Conservation (phyloP, 2,329 filamentous ascomycete species). For the Clarireedia paspali region DNA sequence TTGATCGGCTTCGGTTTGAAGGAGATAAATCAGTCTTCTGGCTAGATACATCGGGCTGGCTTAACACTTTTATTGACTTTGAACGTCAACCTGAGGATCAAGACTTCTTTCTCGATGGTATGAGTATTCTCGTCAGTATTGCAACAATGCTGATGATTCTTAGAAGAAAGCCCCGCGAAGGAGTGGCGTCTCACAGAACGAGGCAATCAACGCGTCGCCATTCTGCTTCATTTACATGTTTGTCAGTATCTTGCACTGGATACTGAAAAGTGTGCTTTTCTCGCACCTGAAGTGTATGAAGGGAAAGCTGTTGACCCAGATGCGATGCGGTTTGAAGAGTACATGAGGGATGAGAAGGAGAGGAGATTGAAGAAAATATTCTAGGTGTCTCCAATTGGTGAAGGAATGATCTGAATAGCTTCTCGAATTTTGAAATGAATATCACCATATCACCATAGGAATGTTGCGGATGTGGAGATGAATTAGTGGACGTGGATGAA, state of each 20-base stretch:
- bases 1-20: slow-evolving; percentile 28
- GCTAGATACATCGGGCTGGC: slow-evolving; percentile 35
- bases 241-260: slow-evolving; percentile 31
- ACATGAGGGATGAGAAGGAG: slow-evolving; percentile 17
- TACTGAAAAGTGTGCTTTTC: slow-evolving; percentile 28
- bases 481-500: too few relatives aligned
- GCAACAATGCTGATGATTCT: background rate
- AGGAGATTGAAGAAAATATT: slow-evolving; percentile 19
- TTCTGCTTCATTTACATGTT: slow-evolving; percentile 31
- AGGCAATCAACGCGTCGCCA: slow-evolving; percentile 31
- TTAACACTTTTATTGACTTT: slow-evolving; percentile 25
- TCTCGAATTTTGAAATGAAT: too few relatives aligned
- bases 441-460: too few relatives aligned
- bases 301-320: slow-evolving; percentile 14
- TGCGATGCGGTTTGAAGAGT: slow-evolving; percentile 16
- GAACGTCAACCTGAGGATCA: slow-evolving; percentile 17
- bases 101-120: slow-evolving; percentile 29
- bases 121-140: background rate
- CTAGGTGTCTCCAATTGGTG: slow-evolving; percentile 10
- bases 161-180: slow-evolving; percentile 19
- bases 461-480: too few relatives aligned
- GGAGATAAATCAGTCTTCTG: slow-evolving; percentile 32
- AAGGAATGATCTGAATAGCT: background rate
- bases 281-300: slow-evolving; percentile 26
- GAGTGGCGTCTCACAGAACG: slow-evolving; percentile 28